Conservation (phyloP, 2,329 filamentous ascomycete genomes). For the Phialemonium atrogriseum region DNA sequence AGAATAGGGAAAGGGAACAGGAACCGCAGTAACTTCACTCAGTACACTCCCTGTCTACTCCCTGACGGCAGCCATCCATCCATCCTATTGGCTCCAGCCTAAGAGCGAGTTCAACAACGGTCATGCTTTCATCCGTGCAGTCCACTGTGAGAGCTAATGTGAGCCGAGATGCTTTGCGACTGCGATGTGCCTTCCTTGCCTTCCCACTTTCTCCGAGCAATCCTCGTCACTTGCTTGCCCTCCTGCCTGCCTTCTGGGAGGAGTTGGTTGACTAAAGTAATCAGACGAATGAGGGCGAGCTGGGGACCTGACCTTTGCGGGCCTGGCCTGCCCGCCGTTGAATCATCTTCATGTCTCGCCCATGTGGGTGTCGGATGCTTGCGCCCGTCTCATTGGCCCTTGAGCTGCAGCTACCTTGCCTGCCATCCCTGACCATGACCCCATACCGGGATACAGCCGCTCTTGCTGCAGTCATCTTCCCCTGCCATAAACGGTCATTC, state of each 20-base stretch:
- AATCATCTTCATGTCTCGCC: conserved; percentile 16
- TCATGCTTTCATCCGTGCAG: conserved; percentile 43
- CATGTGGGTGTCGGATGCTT: conserved; percentile 16
- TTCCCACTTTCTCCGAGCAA: conserved; percentile 11
- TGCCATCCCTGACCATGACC: conserved; percentile 11
- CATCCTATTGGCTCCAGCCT: conserved; percentile 29
- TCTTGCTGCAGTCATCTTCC: conserved; percentile 10
- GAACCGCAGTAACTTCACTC: no score
- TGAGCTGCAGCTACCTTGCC: conserved; percentile 13
- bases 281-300: conserved; percentile 2
- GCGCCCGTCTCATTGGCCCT: conserved; percentile 16
- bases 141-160: conserved; percentile 36
- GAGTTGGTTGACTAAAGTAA: conserved; percentile 3
- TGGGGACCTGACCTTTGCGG: no score
- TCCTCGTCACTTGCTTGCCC: conserved; percentile 1
- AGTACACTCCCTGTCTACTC: conserved; percentile 9
- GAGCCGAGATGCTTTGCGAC: conserved; percentile 31
- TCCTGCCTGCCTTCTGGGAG: not conserved
- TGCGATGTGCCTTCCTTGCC: conserved; percentile 12
- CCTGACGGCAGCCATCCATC: conserved; percentile 1
- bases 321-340: conserved; percentile 7
- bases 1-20: conserved; percentile 5
- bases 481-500: conserved; percentile 9
- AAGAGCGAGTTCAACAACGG: conserved; percentile 34
- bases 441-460: conserved; percentile 10